These are phyloP conservation scores for Calcarisporium arbuscula DNA, from an alignment of 2,329 filamentous ascomycete species.

Conservation along the genomic window DNA sequence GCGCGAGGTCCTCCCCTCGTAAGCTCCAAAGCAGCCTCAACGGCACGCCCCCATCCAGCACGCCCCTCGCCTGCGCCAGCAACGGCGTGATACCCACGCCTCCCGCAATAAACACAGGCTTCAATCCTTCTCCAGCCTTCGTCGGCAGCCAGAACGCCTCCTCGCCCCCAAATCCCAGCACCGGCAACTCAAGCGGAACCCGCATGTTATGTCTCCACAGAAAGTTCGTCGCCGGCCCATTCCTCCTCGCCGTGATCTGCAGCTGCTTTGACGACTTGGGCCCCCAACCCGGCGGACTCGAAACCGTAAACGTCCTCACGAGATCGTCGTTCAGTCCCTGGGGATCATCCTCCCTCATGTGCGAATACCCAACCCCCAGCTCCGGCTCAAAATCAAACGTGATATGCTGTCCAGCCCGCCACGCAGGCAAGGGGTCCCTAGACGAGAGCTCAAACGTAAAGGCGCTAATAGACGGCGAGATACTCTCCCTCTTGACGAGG, in stretches of 20 bases:
- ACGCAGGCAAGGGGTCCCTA: slow-evolving; percentile 25
- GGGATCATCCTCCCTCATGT: slow-evolving; percentile 80
- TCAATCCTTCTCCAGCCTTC: slow-evolving; percentile 11
- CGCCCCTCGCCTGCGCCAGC: slow-evolving; percentile 55
- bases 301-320: slow-evolving; percentile 76
- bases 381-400: slow-evolving; percentile 67
- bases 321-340: slow-evolving; percentile 78
- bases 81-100: slow-evolving; percentile 82
- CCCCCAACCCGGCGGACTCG: slow-evolving; percentile 42
- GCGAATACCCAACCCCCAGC: slow-evolving; percentile 66
- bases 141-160: slow-evolving; percentile 33
- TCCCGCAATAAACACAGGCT: slow-evolving; percentile 60
- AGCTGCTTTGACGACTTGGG: slow-evolving; percentile 34
- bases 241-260: slow-evolving; percentile 64
- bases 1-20: slow-evolving; percentile 50
- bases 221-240: slow-evolving; percentile 62
- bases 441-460: slow-evolving; percentile 45
- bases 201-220: slow-evolving; percentile 53
- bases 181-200: slow-evolving; percentile 53
- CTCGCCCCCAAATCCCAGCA: slow-evolving; percentile 68
- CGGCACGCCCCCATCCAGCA: slow-evolving; percentile 30
- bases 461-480: slow-evolving; percentile 62
- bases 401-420: slow-evolving; percentile 69
- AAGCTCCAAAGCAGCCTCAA: slow-evolving; percentile 66
- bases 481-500: slow-evolving; percentile 48